Base-by-base conservation (phyloP, 306 rosid genomes). In the Comarum palustre region DNA sequence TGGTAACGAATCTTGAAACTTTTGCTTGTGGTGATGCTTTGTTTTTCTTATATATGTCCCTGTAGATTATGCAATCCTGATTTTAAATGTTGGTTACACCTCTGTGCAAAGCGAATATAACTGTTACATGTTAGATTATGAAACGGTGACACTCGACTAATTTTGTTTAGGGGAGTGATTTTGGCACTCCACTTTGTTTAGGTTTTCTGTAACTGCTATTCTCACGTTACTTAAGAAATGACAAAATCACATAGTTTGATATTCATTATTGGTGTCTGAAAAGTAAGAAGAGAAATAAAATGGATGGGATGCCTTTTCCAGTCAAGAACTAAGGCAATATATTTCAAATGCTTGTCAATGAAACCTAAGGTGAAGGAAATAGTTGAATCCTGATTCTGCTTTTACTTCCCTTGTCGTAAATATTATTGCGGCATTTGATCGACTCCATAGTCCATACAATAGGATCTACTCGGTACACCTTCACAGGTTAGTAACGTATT, bases 1-100 rank as follows among this genome's bases (percentile, higher is more conserved):
- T 2, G 36, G 36, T 34, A 85, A 86, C 66, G 48, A 25, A 45
- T 74, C 61, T 67, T 65, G 72, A 75, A 64, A 51, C 65, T 27
- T 68, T 81, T 51, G 58, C 72, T 25, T 36, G 71, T 70, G 79
- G 68, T 42, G 67, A 55, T 78, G 54, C 73, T 43, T 42, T 20
- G 7, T 29, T 66, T 25, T 59, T 69, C 69, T 64, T 48, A n/a
- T 65, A 31, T 43, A 50, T 78, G 10, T 51, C 76, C 55, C 68
- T 54, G 67, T 36, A 27, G 66, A 73, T 47, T 73, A 77, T 64
- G 22, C 73, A 52, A 66, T 47, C 64, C 78, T 77, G 60, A 66
- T 47, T 43, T 57, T 69, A 60, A 47, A 61, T 69, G 31, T 24
- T 43, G 38, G 50, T 16, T 43, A 31, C 14, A 54, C 10, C 15